Conservation (phyloP, 2,329 filamentous ascomycete species). For the Pseudocercospora eumusae region DNA sequence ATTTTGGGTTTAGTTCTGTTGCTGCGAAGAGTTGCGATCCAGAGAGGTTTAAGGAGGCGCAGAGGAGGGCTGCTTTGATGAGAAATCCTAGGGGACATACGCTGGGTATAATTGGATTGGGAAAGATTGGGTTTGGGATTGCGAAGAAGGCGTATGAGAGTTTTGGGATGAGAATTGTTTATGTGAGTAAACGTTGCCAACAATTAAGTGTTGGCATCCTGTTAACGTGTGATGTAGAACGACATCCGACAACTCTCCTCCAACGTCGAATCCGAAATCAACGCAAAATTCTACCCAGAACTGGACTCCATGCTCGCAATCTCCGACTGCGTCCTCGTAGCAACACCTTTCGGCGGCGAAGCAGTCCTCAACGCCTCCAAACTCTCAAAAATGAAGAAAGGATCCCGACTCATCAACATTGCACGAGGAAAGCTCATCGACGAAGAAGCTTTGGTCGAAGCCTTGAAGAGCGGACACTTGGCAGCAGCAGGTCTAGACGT, state of each 20-base stretch:
- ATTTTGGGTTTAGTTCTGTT: conserved; percentile 64
- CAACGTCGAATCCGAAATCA: conserved; percentile 50
- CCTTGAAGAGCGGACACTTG: conserved; percentile 56
- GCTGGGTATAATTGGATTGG: conserved; percentile 69
- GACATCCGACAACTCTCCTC: conserved; percentile 57
- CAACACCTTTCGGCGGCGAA: conserved; percentile 57
- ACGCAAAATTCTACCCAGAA: conserved; percentile 55
- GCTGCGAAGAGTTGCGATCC: conserved; percentile 55
- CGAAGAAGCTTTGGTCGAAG: conserved; percentile 62
- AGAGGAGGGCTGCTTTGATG: conserved; percentile 59
- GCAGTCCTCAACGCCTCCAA: conserved; percentile 53
- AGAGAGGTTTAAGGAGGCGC: conserved; percentile 58
- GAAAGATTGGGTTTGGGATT: conserved; percentile 54
- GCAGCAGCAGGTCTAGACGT: conserved; percentile 64
- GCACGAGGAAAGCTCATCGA: conserved; percentile 66
- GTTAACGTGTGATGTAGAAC: conserved; percentile 34
- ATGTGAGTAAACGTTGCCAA: conserved; percentile 37
- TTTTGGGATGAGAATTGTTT: conserved; percentile 68
- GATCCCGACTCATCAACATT: conserved; percentile 65
- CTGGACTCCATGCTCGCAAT: conserved; percentile 56
- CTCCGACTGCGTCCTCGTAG: conserved; percentile 64
- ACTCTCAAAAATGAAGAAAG: conserved; percentile 56
- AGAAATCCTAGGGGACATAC: conserved; percentile 45
- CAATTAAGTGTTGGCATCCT: not conserved
- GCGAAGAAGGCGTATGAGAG: conserved; percentile 59